Evolutionary conservation across 192 early-diverging fungal genomes (phyloP).

Genomic region (Podila clonocystis): DNA sequence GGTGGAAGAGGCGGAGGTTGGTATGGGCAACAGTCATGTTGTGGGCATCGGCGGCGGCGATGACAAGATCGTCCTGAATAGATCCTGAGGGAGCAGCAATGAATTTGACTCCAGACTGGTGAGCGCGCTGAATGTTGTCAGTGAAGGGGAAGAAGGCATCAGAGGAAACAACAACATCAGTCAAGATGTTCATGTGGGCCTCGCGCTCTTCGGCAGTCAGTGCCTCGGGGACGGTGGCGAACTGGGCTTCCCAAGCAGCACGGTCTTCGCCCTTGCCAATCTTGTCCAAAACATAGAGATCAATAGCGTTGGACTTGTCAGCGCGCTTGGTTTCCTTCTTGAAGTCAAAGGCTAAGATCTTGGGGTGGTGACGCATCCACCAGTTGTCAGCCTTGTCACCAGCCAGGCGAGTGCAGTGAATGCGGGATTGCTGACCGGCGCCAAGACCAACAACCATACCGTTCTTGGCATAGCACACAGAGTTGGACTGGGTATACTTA

Average conservation of each 20-base stretch:
- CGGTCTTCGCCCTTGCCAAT: conserved; percentile 80
- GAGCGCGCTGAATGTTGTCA: conserved; percentile 92
- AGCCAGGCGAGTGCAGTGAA: conserved; percentile 98
- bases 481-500: conserved; percentile 99
- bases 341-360: conserved; percentile 90
- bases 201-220: conserved; percentile 85
- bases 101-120: conserved; percentile 84
- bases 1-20: conserved; percentile 94
- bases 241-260: conserved; percentile 81
- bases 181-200: conserved; percentile 75
- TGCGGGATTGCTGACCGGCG: conserved; percentile 98
- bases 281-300: conserved; percentile 92
- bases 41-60: conserved; percentile 83
- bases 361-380: conserved; percentile 98
- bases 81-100: conserved; percentile 94
- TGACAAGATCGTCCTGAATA: conserved; percentile 88
- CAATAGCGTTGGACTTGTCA: conserved; percentile 97
- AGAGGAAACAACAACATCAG: conserved; percentile 86
- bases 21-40: conserved; percentile 90
- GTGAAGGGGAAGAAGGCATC: conserved; percentile 99
- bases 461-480: conserved; percentile 98
- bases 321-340: conserved; percentile 90
- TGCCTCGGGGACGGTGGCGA: conserved; percentile 80
- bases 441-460: conserved; percentile 97
- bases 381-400: conserved; percentile 99